A percentile compares a stretch with the other conserved stretches of the same genome.
These are phyloP conservation scores for Glebionis coronaria DNA, from an alignment of 129 eudicot species.

Conservation along the genomic window DNA sequence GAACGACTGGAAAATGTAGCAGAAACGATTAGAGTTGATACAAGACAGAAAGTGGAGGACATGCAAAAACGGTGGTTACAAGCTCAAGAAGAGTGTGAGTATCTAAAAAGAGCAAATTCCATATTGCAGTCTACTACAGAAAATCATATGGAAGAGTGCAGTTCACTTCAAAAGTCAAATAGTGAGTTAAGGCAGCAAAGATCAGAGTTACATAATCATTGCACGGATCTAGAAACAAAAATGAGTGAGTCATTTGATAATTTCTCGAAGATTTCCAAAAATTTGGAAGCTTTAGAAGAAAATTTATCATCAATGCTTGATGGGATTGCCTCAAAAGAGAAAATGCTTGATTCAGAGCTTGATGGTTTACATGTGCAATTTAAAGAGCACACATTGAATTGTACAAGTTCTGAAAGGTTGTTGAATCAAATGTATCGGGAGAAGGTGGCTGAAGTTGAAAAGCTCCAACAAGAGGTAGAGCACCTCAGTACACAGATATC, in stretches of 20 bases:
- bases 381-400: constrained; percentile 37
- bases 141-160: constrained; percentile 58
- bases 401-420: constrained; percentile 30
- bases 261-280: constrained; percentile 35
- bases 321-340: constrained; percentile 46
- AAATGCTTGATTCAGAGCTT: constrained; percentile 39
- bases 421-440: constrained; percentile 40
- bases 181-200: constrained; percentile 56
- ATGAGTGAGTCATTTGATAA: constrained; percentile 39
- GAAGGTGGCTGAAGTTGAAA: constrained; percentile 49
- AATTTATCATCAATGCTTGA: constrained; percentile 31
- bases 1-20: constrained; percentile 45
- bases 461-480: constrained; percentile 45
- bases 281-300: constrained; percentile 42
- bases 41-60: constrained; percentile 49
- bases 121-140: constrained; percentile 53
- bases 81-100: constrained; percentile 65
- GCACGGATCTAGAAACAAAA: constrained; percentile 42
- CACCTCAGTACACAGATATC: constrained; percentile 47
- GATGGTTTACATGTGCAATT: constrained; percentile 33
- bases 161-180: constrained; percentile 53
- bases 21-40: constrained; percentile 43
- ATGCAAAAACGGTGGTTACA: constrained; percentile 62
- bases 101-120: constrained; percentile 52
- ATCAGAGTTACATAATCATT: constrained; percentile 38